phyloP scores from a whole-genome alignment of 1,284 basidiomycete species.

The Mycena sp. region DNA sequence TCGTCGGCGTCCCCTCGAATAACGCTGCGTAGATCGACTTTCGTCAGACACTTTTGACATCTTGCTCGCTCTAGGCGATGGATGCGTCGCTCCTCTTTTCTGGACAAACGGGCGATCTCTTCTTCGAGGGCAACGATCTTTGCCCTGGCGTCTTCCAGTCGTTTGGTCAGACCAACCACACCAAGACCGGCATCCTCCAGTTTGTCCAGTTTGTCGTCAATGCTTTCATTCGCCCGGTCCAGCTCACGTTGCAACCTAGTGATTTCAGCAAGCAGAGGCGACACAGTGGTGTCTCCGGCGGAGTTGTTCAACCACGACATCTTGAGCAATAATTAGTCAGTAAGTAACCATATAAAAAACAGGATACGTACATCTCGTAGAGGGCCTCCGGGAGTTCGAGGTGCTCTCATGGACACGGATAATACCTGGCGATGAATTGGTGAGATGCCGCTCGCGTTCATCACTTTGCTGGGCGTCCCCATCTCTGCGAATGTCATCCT shows the following conservation, averaged over 20 bases:
- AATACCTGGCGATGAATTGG: slow-evolving; percentile 78
- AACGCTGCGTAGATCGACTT: slow-evolving; percentile 60
- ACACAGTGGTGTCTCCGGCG: slow-evolving; percentile 59
- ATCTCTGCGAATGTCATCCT: slow-evolving; percentile 58
- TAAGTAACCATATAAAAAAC: neutral
- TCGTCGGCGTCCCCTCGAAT: slow-evolving; percentile 59
- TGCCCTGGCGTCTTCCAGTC: slow-evolving; percentile 73
- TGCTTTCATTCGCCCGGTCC: slow-evolving; percentile 79
- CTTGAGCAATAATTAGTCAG: slow-evolving; percentile 45
- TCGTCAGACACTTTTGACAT: slow-evolving; percentile 73
- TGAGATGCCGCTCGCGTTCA: slow-evolving; percentile 67
- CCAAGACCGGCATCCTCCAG: slow-evolving; percentile 81
- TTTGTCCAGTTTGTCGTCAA: slow-evolving; percentile 86
- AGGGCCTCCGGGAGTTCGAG: slow-evolving; percentile 81
- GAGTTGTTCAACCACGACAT: slow-evolving; percentile 78
- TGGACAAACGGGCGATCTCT: slow-evolving; percentile 67
- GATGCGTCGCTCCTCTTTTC: slow-evolving; percentile 70
- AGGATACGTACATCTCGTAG: slow-evolving; percentile 72
- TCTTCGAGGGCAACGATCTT: slow-evolving; percentile 69
- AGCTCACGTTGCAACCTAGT: slow-evolving; percentile 74
- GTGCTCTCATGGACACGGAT: slow-evolving; percentile 70
- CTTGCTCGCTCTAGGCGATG: slow-evolving; percentile 65
- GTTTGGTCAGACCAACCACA: slow-evolving; percentile 72
- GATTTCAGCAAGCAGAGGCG: slow-evolving; percentile 72
- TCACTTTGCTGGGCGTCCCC: slow-evolving; percentile 63